These are phyloP conservation scores for Suillus sp. DNA, from an alignment of 768 basidiomycete species.

Conservation along the genomic window DNA sequence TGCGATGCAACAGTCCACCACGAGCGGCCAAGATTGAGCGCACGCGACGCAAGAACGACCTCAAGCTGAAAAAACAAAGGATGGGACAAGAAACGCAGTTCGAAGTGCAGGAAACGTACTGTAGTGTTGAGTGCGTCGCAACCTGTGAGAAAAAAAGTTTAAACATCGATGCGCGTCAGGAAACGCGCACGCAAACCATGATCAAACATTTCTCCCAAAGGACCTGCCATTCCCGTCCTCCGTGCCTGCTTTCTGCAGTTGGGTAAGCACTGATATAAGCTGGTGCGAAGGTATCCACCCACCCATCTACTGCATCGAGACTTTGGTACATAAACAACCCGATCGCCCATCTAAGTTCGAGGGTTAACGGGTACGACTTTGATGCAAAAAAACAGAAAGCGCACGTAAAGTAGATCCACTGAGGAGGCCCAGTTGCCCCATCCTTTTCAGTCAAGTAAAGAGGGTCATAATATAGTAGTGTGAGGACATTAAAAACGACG, in stretches of 20 bases:
- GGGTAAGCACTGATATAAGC: slow-evolving; percentile 18
- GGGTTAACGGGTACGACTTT: slow-evolving; percentile 4
- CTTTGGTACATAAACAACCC: slow-evolving; percentile 93
- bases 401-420: slow-evolving; percentile 91
- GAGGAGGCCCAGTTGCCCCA: slow-evolving; percentile 62
- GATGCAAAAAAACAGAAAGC: slow-evolving; percentile 30
- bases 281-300: slow-evolving; percentile 27
- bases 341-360: slow-evolving; percentile 66
- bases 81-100: slow-evolving; percentile 9
- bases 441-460: slow-evolving; percentile 69
- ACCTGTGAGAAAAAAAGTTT: slow-evolving; percentile 42
- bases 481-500: slow-evolving; percentile 82
- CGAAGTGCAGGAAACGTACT: slow-evolving; percentile 41
- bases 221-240: slow-evolving; percentile 96
- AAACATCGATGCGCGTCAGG: background rate
- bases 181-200: slow-evolving; percentile 60
- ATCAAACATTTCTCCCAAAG: slow-evolving; percentile 97
- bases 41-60: slow-evolving; percentile 77
- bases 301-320: slow-evolving; percentile 90
- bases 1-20: slow-evolving; percentile 98
- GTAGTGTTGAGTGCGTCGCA: slow-evolving; percentile 96
- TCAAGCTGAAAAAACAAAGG: slow-evolving; percentile 62
- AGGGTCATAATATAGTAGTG: slow-evolving; percentile 84
- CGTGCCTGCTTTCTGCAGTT: slow-evolving; percentile 85
- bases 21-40: slow-evolving; percentile 88